Evolutionary conservation across 2,329 filamentous ascomycete genomes (phyloP).

Genomic region (Neonectria punicea): DNA sequence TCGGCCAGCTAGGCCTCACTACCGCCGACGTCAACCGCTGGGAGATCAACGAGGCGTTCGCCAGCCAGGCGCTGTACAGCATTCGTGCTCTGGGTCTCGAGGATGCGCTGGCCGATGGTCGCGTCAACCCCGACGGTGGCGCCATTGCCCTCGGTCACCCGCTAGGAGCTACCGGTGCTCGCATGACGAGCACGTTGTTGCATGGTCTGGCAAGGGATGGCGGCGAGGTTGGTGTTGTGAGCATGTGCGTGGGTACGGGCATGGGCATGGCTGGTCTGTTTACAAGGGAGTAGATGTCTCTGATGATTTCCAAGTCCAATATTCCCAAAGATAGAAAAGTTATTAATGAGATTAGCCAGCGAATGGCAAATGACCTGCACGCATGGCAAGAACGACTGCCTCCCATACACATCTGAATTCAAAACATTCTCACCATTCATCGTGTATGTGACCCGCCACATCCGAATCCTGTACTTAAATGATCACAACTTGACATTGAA

Average conservation of each 20-base stretch:
- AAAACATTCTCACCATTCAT: no score
- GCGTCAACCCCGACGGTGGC: conserved; percentile 91
- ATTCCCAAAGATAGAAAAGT: neutral
- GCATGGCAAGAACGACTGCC: neutral
- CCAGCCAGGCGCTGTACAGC: conserved; percentile 75
- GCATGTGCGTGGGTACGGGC: conserved; percentile 84
- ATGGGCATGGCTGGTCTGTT: conserved; percentile 44
- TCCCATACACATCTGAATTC: no score
- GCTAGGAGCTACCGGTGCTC: conserved; percentile 85
- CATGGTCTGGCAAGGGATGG: conserved; percentile 75
- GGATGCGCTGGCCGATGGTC: conserved; percentile 68
- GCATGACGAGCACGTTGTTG: conserved; percentile 78
- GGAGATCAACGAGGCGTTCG: conserved; percentile 92
- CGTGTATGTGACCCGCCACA: no score
- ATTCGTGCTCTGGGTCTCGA: conserved; percentile 76
- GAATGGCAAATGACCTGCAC: neutral
- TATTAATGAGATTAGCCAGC: neutral
- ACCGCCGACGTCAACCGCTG: conserved; percentile 81
- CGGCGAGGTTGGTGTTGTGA: conserved; percentile 83
- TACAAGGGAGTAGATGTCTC: conserved; percentile 33
- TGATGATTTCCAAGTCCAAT: neutral
- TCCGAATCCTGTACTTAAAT: no score
- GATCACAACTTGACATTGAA: no score
- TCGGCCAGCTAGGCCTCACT: conserved; percentile 73
- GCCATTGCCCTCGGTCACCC: conserved; percentile 96